Evolutionary conservation across 176 grass and related monocot genomes (phyloP), one percentile per base, ranked within the genome.

Genomic region (Musa itinerans): DNA sequence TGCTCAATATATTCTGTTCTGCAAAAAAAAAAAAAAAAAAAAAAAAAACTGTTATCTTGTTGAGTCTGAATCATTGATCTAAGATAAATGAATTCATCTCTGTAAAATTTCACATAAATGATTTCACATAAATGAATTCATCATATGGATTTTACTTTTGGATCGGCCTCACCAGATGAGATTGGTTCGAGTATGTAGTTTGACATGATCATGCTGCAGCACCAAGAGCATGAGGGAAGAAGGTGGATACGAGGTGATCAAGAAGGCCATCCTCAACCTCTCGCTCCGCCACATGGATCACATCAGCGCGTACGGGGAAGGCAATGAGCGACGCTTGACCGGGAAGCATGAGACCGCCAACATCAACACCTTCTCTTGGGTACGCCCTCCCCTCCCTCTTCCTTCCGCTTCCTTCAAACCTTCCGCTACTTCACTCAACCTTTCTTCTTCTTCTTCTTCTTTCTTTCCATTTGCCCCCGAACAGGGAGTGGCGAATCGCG

Each of bases 401-500:
- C n/a, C 57, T 59, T 19, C 57, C n/a, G n/a, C 7, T 17, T 58
- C 55, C 55, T 27, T 27, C 26, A 1, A 27, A 27, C 3, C 34
- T 43, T 43, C 34, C 4, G 3, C 29, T 4, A 21, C 11, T 70
- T 68, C 58, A 48, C 24, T 68, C 2, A 11, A 9, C 2, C 11
- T n/a, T 13, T n/a, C 8, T 79, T 17, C 74, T 34, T 70, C 56
- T 76, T 53, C 51, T 6, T 87, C 3, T 76, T 68, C 53, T 23
- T 23, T 59, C 22, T 81, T 3, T 73, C 52, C 24, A 17, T 71
- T 34, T 53, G 25, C 34, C 43, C 2, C 43, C 22, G 56, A 80
- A 59, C 83, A 99, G 96, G 96, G 96, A 19, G 96, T 99, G n/a
- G 95, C 95, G 3, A 99, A 99, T 52, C 95, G 95, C 50, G 96